Conservation (phyloP, 352 stramenopile genomes). For the Globisporangium parvum region DNA sequence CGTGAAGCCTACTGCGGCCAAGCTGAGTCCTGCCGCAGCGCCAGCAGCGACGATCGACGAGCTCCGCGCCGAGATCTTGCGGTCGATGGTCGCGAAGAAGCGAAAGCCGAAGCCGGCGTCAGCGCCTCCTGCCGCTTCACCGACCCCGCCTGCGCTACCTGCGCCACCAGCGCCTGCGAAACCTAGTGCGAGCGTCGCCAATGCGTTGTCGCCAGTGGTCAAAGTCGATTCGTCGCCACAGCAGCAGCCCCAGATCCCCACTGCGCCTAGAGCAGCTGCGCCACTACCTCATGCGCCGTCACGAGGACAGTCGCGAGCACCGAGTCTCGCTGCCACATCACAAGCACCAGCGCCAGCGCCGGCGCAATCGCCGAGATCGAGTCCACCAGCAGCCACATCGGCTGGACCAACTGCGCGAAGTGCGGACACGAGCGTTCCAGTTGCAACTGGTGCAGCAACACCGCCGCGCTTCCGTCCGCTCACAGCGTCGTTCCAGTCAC, state of each 20-base stretch:
- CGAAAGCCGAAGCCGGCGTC: conserved; percentile 16
- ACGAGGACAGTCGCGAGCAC: too few relatives aligned
- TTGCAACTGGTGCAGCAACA: not conserved
- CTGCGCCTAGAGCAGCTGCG: not conserved
- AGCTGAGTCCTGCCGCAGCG: not conserved
- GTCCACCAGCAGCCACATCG: not conserved
- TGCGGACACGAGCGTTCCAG: not conserved
- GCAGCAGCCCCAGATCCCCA: too few relatives aligned
- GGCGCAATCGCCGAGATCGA: too few relatives aligned
- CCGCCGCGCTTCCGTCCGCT: conserved; percentile 37
- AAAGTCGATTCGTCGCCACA: too few relatives aligned
- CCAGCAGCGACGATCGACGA: conserved; percentile 24
- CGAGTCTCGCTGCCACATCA: too few relatives aligned
- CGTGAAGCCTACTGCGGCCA: not conserved
- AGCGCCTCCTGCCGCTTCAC: not conserved
- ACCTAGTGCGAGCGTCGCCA: not conserved
- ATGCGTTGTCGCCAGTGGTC: not conserved
- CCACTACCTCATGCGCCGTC: not conserved
- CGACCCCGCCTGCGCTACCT: not conserved
- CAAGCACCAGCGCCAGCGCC: not conserved
- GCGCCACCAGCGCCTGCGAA: not conserved
- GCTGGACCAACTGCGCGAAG: not conserved
- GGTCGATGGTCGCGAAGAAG: conserved; percentile 41
- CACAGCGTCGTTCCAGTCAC: conserved; percentile 57
- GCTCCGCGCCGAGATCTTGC: conserved; percentile 38